Base-by-base conservation (phyloP, 345 rosid genomes). In the Gossypium raimondii region DNA sequence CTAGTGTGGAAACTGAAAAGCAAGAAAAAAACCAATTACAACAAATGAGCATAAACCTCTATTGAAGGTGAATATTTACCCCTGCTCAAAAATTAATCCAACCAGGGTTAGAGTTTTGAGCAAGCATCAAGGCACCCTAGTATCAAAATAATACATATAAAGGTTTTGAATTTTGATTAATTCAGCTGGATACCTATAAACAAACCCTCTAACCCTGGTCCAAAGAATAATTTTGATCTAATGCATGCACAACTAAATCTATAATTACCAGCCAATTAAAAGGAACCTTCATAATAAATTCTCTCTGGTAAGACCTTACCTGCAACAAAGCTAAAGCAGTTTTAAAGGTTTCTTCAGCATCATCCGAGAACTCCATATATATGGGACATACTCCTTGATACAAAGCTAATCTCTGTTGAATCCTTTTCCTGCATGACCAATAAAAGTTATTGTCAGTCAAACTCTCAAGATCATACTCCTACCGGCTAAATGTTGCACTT, bases 371-470 rank as follows among this genome's bases (percentile, higher is more conserved):
- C 79, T 91, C 88, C 93, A 93, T 86, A 88, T 84, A 88, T 70
- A 95, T 85, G 66, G 99, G 93, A 64, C 97, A 95, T 59, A 91
- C 97, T 76, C 99, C 99, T 86, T 93, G 97, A 81, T 95, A 95
- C 70, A 91, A 82, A 65, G 99, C 97, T 78, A 95, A 76, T 75
- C 98, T 86, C 82, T 93, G 98, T 38, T 89, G 92, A 81, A 91
- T 87, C 84, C 81, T 88, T 86, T 91, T 90, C 84, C 98, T 95
- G 83, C 82, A 87, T 10, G 65, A 48, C 70, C 73, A 79, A 69
- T 52, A 48, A 34, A 85, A 61, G 14, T 67, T 24, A 41, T 64
- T 20, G 18, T 51, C 29, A 51, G 60, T 51, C 60, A 51, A 69
- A 51, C 59, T 69, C 24, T 60, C 18, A 29, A 60, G 41, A 61